Evolutionary conservation across 257 asterid genomes (phyloP), one percentile per base, ranked within the genome.

Genomic region (Voacanga thouarsii): DNA sequence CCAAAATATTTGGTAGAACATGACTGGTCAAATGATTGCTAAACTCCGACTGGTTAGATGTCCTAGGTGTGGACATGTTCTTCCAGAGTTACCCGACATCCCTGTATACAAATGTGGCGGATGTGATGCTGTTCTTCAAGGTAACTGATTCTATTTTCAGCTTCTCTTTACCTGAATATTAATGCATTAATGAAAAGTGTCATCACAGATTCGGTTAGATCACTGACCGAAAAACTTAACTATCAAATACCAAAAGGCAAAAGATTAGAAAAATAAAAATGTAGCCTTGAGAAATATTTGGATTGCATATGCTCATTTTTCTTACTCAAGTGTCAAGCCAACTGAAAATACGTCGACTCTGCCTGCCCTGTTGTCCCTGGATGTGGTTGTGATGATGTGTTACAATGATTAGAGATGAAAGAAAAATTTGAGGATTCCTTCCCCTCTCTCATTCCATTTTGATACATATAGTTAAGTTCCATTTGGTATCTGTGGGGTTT

Each of bases 101-200:
- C 85, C 87, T 12, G 69, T 94, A 77, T 92, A 94, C 86, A 57
- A 77, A 79, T 94, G 98, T 86, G 98, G 97, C 77, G 94, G 96
- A 71, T 94, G 98, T 84, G 92, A 86, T 80, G 85, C 91, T 45
- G 61, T 83, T 86, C 97, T 94, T 37, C 82, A 84, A 91, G 96
- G 98, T 94, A 83, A 75, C 50, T 45, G 1, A 14, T 28, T 37
- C 41, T 59, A 14, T 39, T 80, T 71, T 73, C 79, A 21, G 21
- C 21, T 72, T 59, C 24, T 44, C 45, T 66, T 49, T 76, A 10
- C 15, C 49, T 5, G 18, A 75, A 53, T 72, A 30, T 21, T 28
- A 12, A 5, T 60, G 19, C 63, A 45, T 56, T 44, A 44, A 57
- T 71, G 41, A 47, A 26, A 57, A 12, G 41, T 66, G 16, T n/a